phyloP scores from a whole-genome alignment of 805 yeast genomes.

The Yamadazyma akitaensis region DNA sequence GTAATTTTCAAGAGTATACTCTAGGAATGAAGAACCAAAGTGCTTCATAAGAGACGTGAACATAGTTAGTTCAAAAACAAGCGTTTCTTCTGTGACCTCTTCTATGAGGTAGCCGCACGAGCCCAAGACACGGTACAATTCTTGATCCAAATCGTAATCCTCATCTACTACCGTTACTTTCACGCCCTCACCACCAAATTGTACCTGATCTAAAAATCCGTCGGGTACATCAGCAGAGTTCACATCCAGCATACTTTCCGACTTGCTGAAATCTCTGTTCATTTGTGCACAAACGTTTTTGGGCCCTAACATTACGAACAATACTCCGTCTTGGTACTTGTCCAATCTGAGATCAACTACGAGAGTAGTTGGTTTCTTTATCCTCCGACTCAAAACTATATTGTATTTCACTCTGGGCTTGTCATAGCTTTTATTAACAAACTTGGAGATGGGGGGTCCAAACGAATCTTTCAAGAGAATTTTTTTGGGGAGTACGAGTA shows the following conservation, averaged over 20 bases:
- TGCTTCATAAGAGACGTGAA: constrained; percentile 49
- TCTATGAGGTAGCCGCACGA: constrained; percentile 20
- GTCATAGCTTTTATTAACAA: constrained; percentile 52
- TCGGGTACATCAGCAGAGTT: constrained; percentile 28
- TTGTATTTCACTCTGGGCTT: constrained; percentile 44
- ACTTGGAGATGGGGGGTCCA: constrained; percentile 6
- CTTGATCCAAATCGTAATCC: constrained; percentile 17
- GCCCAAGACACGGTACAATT: constrained; percentile 23
- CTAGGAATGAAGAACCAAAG: constrained; percentile 29
- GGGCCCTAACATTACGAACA: constrained; percentile 24
- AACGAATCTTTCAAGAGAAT: background rate
- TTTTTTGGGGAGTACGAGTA: background rate
- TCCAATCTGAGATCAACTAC: constrained; percentile 25
- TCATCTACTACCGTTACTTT: constrained; percentile 16
- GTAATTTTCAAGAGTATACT: constrained; percentile 18
- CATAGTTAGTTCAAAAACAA: constrained; percentile 45
- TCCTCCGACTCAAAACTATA: constrained; percentile 40
- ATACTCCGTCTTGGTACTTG: constrained; percentile 13
- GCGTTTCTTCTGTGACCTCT: background rate
- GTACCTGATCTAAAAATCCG: constrained; percentile 15
- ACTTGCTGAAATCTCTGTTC: constrained; percentile 22
- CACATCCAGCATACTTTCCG: constrained; percentile 18
- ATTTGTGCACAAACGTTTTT: background rate
- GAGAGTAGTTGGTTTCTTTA: constrained; percentile 24
- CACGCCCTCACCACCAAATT: constrained; percentile 11